Conservation (phyloP, 768 basidiomycete species). For the Calvatia gigantea region DNA sequence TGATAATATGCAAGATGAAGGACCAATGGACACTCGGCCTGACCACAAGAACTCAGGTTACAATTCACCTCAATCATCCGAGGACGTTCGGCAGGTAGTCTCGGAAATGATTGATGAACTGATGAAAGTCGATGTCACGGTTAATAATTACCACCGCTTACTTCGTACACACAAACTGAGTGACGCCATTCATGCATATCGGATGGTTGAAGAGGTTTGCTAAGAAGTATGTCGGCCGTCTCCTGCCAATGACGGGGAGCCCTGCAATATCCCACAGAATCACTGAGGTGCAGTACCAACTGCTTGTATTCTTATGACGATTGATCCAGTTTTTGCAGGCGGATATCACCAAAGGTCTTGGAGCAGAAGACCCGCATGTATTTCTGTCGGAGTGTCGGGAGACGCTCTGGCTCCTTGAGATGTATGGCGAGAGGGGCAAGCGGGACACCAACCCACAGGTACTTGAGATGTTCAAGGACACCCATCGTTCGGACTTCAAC, state of each 20-base stretch:
- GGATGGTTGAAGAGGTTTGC: constrained; percentile 47
- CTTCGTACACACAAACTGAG: constrained; percentile 34
- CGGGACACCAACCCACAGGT: constrained; percentile 48
- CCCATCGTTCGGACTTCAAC: constrained; percentile 33
- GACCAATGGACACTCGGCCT: constrained; percentile 6
- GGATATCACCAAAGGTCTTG: constrained; percentile 53
- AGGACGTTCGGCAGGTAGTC: constrained; percentile 34
- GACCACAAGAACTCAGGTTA: constrained; percentile 17
- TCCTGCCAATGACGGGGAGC: constrained; percentile 35
- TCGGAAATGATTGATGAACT: constrained; percentile 27
- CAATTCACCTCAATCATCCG: constrained; percentile 27
- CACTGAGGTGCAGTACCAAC: constrained; percentile 36
- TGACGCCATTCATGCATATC: constrained; percentile 46
- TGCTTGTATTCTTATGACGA: background rate
- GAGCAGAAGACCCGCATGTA: constrained; percentile 32
- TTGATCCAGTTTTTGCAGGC: constrained; percentile 27
- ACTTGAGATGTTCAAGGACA: constrained; percentile 47
- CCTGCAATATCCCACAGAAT: constrained; percentile 29
- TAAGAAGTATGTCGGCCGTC: constrained; percentile 41
- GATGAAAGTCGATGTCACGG: constrained; percentile 7
- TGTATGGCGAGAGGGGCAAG: constrained; percentile 56
- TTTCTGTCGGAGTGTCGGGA: constrained; percentile 50
- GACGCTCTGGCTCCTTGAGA: constrained; percentile 43
- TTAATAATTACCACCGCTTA: constrained; percentile 24
- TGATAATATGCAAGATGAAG: constrained; percentile 11